Percentiles rank a stretch among this genome's conserved stretches.
phyloP scores from a whole-genome alignment of 148 eudicot species.

The Linanthus parryae region DNA sequence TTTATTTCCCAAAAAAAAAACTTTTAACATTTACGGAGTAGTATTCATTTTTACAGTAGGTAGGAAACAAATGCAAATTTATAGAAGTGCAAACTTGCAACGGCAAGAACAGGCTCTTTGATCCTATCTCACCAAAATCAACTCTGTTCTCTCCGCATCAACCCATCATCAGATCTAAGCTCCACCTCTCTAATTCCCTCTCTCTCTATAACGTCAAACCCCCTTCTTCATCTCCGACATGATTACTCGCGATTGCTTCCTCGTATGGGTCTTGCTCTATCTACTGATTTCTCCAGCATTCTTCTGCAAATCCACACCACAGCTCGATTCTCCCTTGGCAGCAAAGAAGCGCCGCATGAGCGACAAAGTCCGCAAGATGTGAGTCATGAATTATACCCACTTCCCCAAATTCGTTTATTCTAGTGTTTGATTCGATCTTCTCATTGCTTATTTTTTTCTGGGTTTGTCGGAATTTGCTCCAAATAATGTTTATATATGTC shows the following conservation, averaged over 20 bases:
- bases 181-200: no score
- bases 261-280: slow-evolving; percentile 46
- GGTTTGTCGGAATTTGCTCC: background rate
- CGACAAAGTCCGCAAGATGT: slow-evolving; percentile 84
- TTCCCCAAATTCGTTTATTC: background rate
- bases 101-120: no score
- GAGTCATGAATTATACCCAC: slow-evolving; percentile 11
- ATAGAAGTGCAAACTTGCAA: no score
- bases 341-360: slow-evolving; percentile 63
- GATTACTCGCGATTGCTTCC: slow-evolving; percentile 24
- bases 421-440: background rate
- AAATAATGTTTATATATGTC: background rate
- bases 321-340: slow-evolving; percentile 34
- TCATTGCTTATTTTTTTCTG: background rate
- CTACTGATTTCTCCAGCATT: slow-evolving; percentile 40
- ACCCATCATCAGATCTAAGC: no score
- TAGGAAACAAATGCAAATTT: no score
- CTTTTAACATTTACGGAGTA: no score
- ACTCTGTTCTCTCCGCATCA: no score
- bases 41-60: no score
- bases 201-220: background rate
- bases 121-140: no score
- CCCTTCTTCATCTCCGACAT: slow-evolving; percentile 8
- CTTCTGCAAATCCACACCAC: slow-evolving; percentile 26
- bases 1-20: no score